phyloP scores from a whole-genome alignment of 148 eudicot species.

The Chenopodium formosanum region DNA sequence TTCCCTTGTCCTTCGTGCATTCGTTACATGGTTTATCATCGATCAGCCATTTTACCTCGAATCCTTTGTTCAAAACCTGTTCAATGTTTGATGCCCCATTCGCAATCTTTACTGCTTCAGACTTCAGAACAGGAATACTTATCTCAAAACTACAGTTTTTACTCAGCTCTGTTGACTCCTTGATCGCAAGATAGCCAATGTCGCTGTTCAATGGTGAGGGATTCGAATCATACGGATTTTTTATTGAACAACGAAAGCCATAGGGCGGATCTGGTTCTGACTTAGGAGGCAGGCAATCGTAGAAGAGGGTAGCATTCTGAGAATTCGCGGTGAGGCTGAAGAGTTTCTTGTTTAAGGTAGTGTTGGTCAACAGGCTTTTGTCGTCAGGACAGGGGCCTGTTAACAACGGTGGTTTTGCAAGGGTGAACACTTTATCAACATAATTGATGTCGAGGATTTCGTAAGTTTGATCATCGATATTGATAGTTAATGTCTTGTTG shows the following conservation, averaged over 20 bases:
- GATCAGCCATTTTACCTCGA: constrained; percentile 22
- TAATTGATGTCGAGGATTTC: constrained; percentile 19
- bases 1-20: constrained; percentile 9
- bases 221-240: too few relatives aligned
- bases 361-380: not conserved
- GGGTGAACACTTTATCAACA: not conserved
- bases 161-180: not conserved
- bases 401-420: constrained; percentile 5
- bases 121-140: constrained; percentile 1
- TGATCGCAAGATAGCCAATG: not conserved
- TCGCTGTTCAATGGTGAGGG: not conserved
- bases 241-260: constrained; percentile 3
- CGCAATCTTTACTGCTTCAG: not conserved
- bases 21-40: constrained; percentile 13
- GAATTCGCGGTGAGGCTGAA: not conserved
- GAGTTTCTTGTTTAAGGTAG: not conserved
- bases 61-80: constrained; percentile 14
- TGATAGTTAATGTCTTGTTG: not conserved
- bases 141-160: not conserved
- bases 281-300: not conserved
- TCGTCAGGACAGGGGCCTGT: not conserved
- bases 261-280: not conserved
- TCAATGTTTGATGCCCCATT: not conserved
- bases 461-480: not conserved
- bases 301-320: constrained; percentile 20